A percentile compares a stretch with the other conserved stretches of the same genome.
Conservation (phyloP, 768 basidiomycete species). For the Pleurotus tuber-regium region DNA sequence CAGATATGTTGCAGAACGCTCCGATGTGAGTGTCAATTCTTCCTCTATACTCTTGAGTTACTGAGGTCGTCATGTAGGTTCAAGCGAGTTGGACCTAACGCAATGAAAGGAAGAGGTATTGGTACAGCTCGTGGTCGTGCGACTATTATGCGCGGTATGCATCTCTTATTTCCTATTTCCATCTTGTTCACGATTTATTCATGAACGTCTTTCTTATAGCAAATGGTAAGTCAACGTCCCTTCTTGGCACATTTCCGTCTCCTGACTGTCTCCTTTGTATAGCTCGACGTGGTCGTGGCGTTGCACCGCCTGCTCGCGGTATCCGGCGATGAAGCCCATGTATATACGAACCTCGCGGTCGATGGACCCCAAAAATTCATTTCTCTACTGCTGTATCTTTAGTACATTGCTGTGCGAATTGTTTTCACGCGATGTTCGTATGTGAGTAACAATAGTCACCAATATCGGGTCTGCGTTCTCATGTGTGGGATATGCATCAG, state of each 20-base stretch:
- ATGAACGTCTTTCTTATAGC: slow-evolving; percentile 42
- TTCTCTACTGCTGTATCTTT: slow-evolving; percentile 6
- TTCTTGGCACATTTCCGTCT: background rate
- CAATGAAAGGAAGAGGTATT: slow-evolving; percentile 98
- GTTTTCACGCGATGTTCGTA: background rate
- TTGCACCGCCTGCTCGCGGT: slow-evolving; percentile 67
- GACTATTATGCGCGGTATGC: slow-evolving; percentile 94
- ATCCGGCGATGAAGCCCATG: slow-evolving; percentile 67
- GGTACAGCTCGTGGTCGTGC: slow-evolving; percentile 98
- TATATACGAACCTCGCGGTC: slow-evolving; percentile 11
- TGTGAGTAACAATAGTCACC: no score
- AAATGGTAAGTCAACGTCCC: slow-evolving; percentile 54
- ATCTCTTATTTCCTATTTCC: slow-evolving; percentile 11
- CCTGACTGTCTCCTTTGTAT: slow-evolving; percentile 18
- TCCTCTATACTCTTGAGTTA: slow-evolving; percentile 1
- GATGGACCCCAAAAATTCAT: slow-evolving; percentile 10
- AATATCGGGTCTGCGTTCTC: no score
- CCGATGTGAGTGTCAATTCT: slow-evolving; percentile 73
- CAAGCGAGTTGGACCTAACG: slow-evolving; percentile 97
- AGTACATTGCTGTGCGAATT: background rate
- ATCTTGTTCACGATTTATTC: slow-evolving; percentile 16
- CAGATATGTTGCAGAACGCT: slow-evolving; percentile 98
- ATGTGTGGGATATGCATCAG: no score
- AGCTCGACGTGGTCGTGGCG: slow-evolving; percentile 89
- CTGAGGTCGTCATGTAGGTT: slow-evolving; percentile 62